A percentile compares a stretch with the other conserved stretches of the same genome.
Conservation (phyloP, 225 moss, liverwort and hornwort genomes). For the Asterella californica region DNA sequence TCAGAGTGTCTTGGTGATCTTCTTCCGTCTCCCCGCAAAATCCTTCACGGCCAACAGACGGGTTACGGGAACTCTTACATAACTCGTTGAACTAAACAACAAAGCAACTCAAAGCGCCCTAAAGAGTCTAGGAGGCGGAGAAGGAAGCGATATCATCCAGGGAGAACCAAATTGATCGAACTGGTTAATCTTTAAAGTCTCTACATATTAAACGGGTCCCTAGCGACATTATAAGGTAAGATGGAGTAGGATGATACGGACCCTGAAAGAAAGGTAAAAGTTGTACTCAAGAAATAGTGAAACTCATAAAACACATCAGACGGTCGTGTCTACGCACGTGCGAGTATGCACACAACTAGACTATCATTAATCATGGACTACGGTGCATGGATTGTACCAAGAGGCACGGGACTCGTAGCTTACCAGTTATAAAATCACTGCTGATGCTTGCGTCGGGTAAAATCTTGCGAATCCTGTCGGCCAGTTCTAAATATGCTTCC, state of each 20-base stretch:
- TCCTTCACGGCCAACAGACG: conserved; percentile 42
- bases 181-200: background rate
- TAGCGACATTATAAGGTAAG: background rate
- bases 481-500: conserved; percentile 84
- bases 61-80: background rate
- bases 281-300: background rate
- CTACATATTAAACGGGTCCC: background rate
- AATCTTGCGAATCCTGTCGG: conserved; percentile 70
- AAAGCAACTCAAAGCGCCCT: background rate
- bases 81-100: background rate
- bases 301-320: background rate
- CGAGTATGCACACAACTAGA: background rate
- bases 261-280: background rate
- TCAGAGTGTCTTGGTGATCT: conserved; percentile 80
- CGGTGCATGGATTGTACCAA: background rate
- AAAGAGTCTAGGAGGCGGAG: background rate
- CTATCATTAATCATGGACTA: background rate
- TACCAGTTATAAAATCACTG: conserved; percentile 98
- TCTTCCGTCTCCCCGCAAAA: conserved; percentile 97
- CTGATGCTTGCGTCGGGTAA: conserved; percentile 88
- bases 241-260: background rate
- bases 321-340: background rate
- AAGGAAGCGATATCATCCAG: background rate
- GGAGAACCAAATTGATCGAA: no score
- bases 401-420: conserved; percentile 1